Evolutionary conservation across 306 rosid genomes (phyloP).

Genomic region (Alnus glutinosa): DNA sequence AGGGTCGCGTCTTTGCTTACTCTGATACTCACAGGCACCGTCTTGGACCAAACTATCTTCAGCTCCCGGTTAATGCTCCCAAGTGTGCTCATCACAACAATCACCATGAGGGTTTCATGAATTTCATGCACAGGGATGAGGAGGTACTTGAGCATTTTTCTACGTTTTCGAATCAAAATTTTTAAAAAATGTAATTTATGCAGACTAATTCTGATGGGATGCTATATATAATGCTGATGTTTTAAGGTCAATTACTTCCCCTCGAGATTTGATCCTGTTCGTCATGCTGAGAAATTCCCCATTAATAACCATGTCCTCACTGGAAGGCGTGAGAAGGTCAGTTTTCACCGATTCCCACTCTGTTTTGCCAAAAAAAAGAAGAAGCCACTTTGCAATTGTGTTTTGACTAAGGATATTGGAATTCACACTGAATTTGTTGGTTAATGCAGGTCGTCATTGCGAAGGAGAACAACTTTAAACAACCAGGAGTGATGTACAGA

Average conservation of each 20-base stretch:
- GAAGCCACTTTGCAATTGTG: too few species aligned
- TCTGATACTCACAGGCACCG: slow-evolving; percentile 92
- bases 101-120: slow-evolving; percentile 92
- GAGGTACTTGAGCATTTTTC: slow-evolving; percentile 33
- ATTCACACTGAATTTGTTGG: background rate
- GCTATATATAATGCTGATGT: slow-evolving; percentile 10
- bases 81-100: slow-evolving; percentile 90
- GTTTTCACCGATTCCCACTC: slow-evolving; percentile 24
- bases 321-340: slow-evolving; percentile 83
- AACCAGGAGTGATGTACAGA: slow-evolving; percentile 89
- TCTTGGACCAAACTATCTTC: slow-evolving; percentile 95
- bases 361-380: too few species aligned
- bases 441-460: slow-evolving; percentile 54
- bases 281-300: slow-evolving; percentile 78
- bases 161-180: background rate
- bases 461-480: slow-evolving; percentile 89
- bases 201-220: slow-evolving; percentile 9
- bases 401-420: too few species aligned
- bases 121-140: slow-evolving; percentile 91
- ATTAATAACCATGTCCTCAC: slow-evolving; percentile 40
- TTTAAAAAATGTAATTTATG: background rate
- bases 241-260: slow-evolving; percentile 86
- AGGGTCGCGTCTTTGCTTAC: slow-evolving; percentile 80
- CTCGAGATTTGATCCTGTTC: slow-evolving; percentile 76
- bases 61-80: slow-evolving; percentile 90